These are phyloP conservation scores for Yamadazyma nakazawae DNA, from an alignment of 805 yeast genomes.

Conservation along the genomic window DNA sequence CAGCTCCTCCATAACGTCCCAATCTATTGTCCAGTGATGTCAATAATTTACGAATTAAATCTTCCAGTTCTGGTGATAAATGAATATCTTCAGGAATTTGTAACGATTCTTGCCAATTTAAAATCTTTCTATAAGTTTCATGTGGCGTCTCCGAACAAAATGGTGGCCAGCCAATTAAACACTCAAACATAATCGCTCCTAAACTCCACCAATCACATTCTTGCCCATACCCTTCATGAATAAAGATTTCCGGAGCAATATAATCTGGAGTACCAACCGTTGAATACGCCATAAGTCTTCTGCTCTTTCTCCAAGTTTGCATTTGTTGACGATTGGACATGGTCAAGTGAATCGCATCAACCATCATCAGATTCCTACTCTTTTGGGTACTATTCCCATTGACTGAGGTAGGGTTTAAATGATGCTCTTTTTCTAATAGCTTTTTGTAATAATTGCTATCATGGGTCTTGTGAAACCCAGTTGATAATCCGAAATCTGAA, in stretches of 20 bases:
- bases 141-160: constrained; percentile 93
- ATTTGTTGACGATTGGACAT: constrained; percentile 93
- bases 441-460: constrained; percentile 84
- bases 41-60: constrained; percentile 70
- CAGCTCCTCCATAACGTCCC: constrained; percentile 90
- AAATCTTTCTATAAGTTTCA: constrained; percentile 86
- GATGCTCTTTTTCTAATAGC: constrained; percentile 58
- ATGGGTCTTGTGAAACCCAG: constrained; percentile 93
- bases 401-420: neutral
- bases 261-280: constrained; percentile 97
- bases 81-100: constrained; percentile 91
- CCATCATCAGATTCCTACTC: constrained; percentile 73
- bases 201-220: constrained; percentile 98
- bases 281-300: constrained; percentile 91
- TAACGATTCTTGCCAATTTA: constrained; percentile 86
- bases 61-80: constrained; percentile 84
- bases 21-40: constrained; percentile 77
- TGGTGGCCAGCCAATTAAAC: constrained; percentile 96
- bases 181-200: constrained; percentile 96
- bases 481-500: constrained; percentile 75
- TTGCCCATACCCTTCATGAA: constrained; percentile 92
- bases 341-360: constrained; percentile 91
- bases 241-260: constrained; percentile 91
- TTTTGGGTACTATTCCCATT: constrained; percentile 26
- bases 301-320: constrained; percentile 92